Evolutionary conservation across 768 basidiomycete genomes (phyloP).

Genomic region (Boletellus ananiceps): DNA sequence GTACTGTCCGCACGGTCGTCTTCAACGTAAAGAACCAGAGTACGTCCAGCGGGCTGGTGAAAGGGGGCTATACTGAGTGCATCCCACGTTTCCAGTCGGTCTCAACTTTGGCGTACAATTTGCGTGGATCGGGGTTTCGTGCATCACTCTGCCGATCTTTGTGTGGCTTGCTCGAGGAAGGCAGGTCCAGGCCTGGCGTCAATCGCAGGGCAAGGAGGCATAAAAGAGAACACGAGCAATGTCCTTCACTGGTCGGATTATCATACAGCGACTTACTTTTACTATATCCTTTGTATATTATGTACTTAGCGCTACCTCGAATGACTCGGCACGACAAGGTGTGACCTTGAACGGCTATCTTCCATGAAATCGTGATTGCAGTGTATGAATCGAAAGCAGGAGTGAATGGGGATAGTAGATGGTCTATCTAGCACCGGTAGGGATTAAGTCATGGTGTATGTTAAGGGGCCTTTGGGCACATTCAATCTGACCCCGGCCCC

Average conservation of each 20-base stretch:
- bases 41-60: conserved; percentile 28
- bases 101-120: conserved; percentile 58
- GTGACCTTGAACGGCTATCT: not conserved
- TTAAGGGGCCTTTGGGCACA: not conserved
- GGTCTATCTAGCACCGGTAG: conserved; percentile 19
- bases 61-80: not conserved
- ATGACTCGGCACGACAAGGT: not conserved
- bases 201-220: conserved; percentile 11
- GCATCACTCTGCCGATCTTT: conserved; percentile 47
- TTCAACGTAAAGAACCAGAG: conserved; percentile 61
- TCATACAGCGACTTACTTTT: not conserved
- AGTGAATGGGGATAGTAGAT: conserved; percentile 26
- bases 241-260: not conserved
- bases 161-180: conserved; percentile 39
- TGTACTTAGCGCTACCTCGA: not conserved
- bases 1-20: conserved; percentile 55
- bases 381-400: conserved; percentile 14
- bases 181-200: conserved; percentile 21
- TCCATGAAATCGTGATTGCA: conserved; percentile 14
- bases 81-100: conserved; percentile 41
- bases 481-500: conserved; percentile 22
- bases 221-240: not conserved
- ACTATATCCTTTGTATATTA: not conserved
- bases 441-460: conserved; percentile 15
- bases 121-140: conserved; percentile 53